Conservation (phyloP, 495 filamentous ascomycete species). For the Penicillium silybi region DNA sequence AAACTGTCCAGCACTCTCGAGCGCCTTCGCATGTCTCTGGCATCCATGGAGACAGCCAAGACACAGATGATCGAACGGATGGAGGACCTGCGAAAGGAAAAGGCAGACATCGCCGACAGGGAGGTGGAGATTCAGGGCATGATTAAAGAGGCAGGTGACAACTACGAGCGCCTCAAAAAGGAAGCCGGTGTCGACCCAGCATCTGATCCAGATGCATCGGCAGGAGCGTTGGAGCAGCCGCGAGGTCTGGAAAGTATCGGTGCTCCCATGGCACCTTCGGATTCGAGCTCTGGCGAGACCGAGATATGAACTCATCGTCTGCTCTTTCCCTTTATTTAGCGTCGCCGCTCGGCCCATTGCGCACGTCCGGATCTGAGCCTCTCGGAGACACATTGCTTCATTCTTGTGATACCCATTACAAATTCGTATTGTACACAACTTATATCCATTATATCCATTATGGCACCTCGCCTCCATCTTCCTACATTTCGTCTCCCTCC, state of each 20-base stretch:
- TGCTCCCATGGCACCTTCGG: slow-evolving; percentile 26
- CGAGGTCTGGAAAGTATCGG: slow-evolving; percentile 44
- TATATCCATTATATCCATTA: slow-evolving; percentile 1
- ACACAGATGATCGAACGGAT: slow-evolving; percentile 52
- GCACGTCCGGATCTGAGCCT: not conserved
- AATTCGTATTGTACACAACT: slow-evolving; percentile 14
- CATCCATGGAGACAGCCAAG: slow-evolving; percentile 52
- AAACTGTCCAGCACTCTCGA: slow-evolving; percentile 48
- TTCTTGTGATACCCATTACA: slow-evolving; percentile 25
- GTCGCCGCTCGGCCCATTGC: not conserved
- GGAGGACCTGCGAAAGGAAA: slow-evolving; percentile 61
- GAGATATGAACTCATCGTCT: slow-evolving; percentile 10
- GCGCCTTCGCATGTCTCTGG: slow-evolving; percentile 48
- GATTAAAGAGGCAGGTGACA: slow-evolving; percentile 76
- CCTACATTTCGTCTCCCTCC: not conserved
- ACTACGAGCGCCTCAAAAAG: slow-evolving; percentile 60
- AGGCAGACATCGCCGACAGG: slow-evolving; percentile 63
- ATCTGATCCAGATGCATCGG: slow-evolving; percentile 23
- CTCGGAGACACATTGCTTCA: slow-evolving; percentile 8
- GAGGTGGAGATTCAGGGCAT: slow-evolving; percentile 79
- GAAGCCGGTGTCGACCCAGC: slow-evolving; percentile 46
- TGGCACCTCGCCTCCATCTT: slow-evolving; percentile 5
- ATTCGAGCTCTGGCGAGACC: slow-evolving; percentile 25
- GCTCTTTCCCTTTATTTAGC: not conserved
- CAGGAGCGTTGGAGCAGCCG: slow-evolving; percentile 28